Conservation (phyloP, 441 rosid genomes). For the Aquilaria agallochum region DNA sequence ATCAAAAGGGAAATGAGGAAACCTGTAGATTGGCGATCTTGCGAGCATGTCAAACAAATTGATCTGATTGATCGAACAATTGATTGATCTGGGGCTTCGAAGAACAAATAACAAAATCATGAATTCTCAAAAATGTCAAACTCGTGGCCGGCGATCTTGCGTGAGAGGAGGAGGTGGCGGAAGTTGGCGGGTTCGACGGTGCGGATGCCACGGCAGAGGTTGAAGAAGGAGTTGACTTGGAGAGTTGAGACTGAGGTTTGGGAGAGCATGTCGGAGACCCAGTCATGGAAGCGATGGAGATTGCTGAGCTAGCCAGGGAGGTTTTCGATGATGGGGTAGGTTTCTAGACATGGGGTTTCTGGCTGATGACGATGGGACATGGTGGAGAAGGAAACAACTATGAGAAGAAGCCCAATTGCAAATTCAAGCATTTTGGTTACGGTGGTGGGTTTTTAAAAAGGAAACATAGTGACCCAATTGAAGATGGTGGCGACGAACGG, state of each 20-base stretch:
- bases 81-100: too few species aligned
- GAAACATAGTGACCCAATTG: too few species aligned
- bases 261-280: slow-evolving; percentile 42
- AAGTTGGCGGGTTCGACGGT: slow-evolving; percentile 37
- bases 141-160: slow-evolving; percentile 43
- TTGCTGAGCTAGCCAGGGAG: slow-evolving; percentile 36
- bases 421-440: too few species aligned
- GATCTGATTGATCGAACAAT: too few species aligned
- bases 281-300: slow-evolving; percentile 51
- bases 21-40: too few species aligned
- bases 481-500: too few species aligned
- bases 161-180: slow-evolving; percentile 33
- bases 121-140: slow-evolving; percentile 17
- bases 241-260: slow-evolving; percentile 33
- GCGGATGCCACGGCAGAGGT: slow-evolving; percentile 35
- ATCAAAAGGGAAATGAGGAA: too few species aligned
- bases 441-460: too few species aligned
- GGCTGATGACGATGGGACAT: neutral
- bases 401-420: neutral
- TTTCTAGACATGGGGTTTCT: slow-evolving; percentile 27
- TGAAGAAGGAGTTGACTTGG: slow-evolving; percentile 27
- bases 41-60: too few species aligned
- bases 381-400: slow-evolving; percentile 13
- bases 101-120: too few species aligned
- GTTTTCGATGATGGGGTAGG: slow-evolving; percentile 42